A percentile compares a stretch with the other conserved stretches of the same genome.
phyloP scores from a whole-genome alignment of 495 filamentous ascomycete genomes.

The Podospora australis region DNA sequence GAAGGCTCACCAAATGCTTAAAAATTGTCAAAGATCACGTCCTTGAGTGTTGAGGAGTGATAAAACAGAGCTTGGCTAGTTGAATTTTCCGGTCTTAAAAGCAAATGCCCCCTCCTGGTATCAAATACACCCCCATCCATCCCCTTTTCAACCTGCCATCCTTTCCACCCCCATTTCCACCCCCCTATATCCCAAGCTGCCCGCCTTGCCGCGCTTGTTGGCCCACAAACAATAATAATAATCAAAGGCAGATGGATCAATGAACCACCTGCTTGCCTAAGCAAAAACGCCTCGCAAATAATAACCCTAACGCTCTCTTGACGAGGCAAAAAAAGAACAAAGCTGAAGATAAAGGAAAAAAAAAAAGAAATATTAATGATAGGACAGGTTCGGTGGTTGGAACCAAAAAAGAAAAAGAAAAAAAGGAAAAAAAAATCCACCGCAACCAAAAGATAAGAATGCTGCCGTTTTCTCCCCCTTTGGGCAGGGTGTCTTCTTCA shows the following conservation, averaged over 20 bases:
- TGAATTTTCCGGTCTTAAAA: no score
- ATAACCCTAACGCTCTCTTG: neutral
- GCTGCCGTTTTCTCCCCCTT: no score
- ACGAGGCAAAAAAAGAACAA: neutral
- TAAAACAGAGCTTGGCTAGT: no score
- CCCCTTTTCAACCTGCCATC: no score
- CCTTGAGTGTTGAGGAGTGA: no score
- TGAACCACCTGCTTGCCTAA: no score
- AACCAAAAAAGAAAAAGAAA: neutral
- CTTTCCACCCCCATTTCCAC: constrained; percentile 1
- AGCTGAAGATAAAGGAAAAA: neutral
- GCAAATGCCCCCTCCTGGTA: neutral
- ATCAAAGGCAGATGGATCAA: neutral
- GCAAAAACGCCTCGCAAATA: neutral
- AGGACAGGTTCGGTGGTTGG: neutral
- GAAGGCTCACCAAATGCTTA: no score
- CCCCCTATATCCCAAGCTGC: neutral
- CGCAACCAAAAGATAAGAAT: neutral
- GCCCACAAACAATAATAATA: neutral
- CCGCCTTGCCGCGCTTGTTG: neutral
- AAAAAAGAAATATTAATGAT: constrained; percentile 2
- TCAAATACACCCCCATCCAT: neutral
- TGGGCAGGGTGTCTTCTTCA: no score
- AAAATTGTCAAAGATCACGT: no score
- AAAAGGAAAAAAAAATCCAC: neutral